Percentiles rank a stretch among this genome's conserved stretches.
These are phyloP conservation scores for Pichia nanzhaoensis DNA, from an alignment of 805 yeast genomes.

Conservation along the genomic window DNA sequence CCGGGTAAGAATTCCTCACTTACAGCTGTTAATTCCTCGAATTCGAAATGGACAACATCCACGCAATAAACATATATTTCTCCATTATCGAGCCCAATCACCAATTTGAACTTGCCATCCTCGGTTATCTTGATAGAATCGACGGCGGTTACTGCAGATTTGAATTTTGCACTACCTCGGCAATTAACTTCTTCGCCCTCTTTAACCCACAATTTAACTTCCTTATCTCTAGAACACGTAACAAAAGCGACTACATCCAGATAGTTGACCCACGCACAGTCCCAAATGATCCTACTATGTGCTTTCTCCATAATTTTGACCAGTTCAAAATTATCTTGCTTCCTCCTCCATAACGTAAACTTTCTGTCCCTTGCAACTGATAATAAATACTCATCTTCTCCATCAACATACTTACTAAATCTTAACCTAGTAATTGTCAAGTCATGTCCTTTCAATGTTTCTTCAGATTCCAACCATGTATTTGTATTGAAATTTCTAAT, in stretches of 20 bases:
- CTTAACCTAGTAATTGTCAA: conserved; percentile 79
- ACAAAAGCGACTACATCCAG: conserved; percentile 43
- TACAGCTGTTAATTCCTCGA: conserved; percentile 29
- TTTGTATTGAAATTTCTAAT: conserved; percentile 63
- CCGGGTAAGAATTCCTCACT: conserved; percentile 46
- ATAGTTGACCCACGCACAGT: conserved; percentile 78
- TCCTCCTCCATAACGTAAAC: conserved; percentile 64
- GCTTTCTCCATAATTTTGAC: conserved; percentile 51
- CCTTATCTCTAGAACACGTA: conserved; percentile 85
- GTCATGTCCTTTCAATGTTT: conserved; percentile 62
- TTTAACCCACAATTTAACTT: conserved; percentile 61
- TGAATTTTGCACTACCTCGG: conserved; percentile 38
- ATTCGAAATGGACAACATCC: conserved; percentile 20
- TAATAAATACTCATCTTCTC: conserved; percentile 49
- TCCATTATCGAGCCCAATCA: conserved; percentile 72
- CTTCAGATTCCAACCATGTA: conserved; percentile 54
- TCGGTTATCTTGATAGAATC: conserved; percentile 37
- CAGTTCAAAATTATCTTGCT: conserved; percentile 21
- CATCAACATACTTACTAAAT: conserved; percentile 31
- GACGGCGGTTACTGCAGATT: conserved; percentile 59
- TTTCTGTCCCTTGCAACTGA: conserved; percentile 78
- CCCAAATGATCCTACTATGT: conserved; percentile 92
- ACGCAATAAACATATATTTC: conserved; percentile 40
- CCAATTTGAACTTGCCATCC: conserved; percentile 34
- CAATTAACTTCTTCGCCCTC: conserved; percentile 25